A percentile compares a stretch with the other conserved stretches of the same genome.
phyloP scores from a whole-genome alignment of 1,284 basidiomycete species.

The Moesziomyces sp. region DNA sequence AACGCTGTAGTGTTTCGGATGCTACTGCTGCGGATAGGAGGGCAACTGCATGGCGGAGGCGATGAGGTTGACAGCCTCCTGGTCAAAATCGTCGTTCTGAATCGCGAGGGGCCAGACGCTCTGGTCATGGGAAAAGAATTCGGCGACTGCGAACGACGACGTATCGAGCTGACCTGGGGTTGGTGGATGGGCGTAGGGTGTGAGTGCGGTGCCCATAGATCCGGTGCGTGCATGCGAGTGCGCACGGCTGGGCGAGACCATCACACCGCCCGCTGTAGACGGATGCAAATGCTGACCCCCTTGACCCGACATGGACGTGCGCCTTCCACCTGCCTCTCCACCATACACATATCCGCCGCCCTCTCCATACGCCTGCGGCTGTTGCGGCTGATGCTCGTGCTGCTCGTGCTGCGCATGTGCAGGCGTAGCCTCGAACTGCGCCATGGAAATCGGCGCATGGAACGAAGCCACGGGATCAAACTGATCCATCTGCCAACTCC shows the following conservation, averaged over 20 bases:
- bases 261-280: background rate
- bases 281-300: background rate
- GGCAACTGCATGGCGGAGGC: slow-evolving; percentile 44
- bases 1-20: background rate
- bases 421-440: background rate
- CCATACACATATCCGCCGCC: background rate
- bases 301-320: background rate
- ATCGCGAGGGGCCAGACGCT: slow-evolving; percentile 44
- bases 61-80: slow-evolving; percentile 40
- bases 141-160: slow-evolving; percentile 36
- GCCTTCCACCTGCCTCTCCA: background rate
- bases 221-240: background rate
- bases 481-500: slow-evolving; percentile 37
- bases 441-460: slow-evolving; percentile 7
- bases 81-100: slow-evolving; percentile 46
- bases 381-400: slow-evolving; percentile 1
- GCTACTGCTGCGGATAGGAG: slow-evolving; percentile 7
- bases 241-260: background rate
- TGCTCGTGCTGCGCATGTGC: slow-evolving; percentile 6
- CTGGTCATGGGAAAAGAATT: slow-evolving; percentile 50
- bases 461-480: slow-evolving; percentile 23
- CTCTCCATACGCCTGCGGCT: background rate
- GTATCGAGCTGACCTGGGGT: slow-evolving; percentile 45
- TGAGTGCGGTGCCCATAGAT: background rate
- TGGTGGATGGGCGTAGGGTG: slow-evolving; percentile 5